A percentile compares a stretch with the other conserved stretches of the same genome.
phyloP scores from a whole-genome alignment of 2,329 filamentous ascomycete genomes.

The Tolypocladium ovalisporum region DNA sequence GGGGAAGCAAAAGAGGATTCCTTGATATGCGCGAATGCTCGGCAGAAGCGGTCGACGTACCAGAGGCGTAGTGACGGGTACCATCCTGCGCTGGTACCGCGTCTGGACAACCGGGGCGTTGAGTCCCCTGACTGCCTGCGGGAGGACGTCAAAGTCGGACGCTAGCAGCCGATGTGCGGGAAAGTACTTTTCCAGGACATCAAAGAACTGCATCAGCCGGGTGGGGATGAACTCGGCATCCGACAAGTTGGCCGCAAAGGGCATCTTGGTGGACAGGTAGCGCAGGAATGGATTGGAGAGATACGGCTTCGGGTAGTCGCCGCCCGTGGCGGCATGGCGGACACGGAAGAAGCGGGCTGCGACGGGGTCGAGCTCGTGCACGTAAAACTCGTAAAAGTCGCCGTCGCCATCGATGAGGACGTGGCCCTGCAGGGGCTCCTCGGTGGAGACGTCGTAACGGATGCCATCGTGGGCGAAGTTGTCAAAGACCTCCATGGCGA shows the following conservation, averaged over 20 bases:
- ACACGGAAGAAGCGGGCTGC: constrained; percentile 74
- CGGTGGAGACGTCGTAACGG: constrained; percentile 76
- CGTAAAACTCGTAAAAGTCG: constrained; percentile 94
- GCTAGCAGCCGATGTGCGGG: constrained; percentile 81
- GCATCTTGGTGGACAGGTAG: constrained; percentile 51
- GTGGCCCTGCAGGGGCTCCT: constrained; percentile 74
- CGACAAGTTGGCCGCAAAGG: constrained; percentile 66
- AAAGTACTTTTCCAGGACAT: constrained; percentile 78
- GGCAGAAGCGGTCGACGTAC: constrained; percentile 40
- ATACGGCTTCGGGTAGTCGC: constrained; percentile 53
- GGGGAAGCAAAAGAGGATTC: neutral
- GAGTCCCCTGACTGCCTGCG: constrained; percentile 70
- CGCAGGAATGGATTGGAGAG: constrained; percentile 43
- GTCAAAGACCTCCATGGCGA: constrained; percentile 96
- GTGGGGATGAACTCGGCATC: constrained; percentile 90
- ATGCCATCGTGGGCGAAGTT: constrained; percentile 95
- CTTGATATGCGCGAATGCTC: neutral
- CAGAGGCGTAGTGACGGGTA: constrained; percentile 81
- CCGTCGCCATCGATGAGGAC: constrained; percentile 77
- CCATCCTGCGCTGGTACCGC: constrained; percentile 73
- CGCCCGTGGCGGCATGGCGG: constrained; percentile 63
- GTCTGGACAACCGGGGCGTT: constrained; percentile 97
- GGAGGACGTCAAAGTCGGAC: constrained; percentile 81
- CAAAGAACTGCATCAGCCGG: constrained; percentile 91
- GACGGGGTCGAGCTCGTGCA: constrained; percentile 66